Base-by-base conservation (phyloP, 371 early-diverging fungal genomes). In the Syncephalastrum racemosum region DNA sequence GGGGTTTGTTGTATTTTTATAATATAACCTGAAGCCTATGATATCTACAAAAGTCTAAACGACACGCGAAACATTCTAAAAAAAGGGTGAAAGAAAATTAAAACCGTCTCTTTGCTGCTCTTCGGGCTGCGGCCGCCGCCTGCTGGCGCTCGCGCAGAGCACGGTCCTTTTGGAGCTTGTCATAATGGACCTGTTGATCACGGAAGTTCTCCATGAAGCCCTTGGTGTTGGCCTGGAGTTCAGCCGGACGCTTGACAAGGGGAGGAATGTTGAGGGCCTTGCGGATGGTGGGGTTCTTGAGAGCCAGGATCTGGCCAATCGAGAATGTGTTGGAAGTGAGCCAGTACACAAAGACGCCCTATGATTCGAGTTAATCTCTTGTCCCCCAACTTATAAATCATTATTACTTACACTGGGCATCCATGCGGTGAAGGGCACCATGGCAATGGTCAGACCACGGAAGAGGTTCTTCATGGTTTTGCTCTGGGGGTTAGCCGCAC, bases 341-440 rank as follows among this genome's bases (percentile, higher is more conserved):
- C 93, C 93, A 94, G 71, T 94, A 94, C 27, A 93, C 77, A 74
- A 93, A 92, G 18, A 96, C 82, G 19, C 80, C 84, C 88, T 89
- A 56, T 47, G 46, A 46, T 39, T n/a, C 2, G 5, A 36, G 44
- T 46, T 4, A 7, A 12, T 50, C 14, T 23, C 10, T 25, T 18
- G 27, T 13, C 20, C 27, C 24, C 23, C 0, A 19, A 19, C n/a
- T 15, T 18, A 2, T 50, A n/a, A n/a, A n/a, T 27, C 20, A 43
- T 54, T 0, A 22, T 16, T 4, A 71, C 84, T 78, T 77, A 87
- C 89, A 45, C 93, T 77, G 22, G 93, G 93, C 69, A 96, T 77
- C 67, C 76, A 70, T 10, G 84, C 81, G 6, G 91, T 92, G 50
- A 91, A 71, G 4, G 83, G 83, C 4, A 90, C 68, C 75, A 82